Conservation (phyloP, 2,329 filamentous ascomycete genomes). For the Nothophoma quercina region DNA sequence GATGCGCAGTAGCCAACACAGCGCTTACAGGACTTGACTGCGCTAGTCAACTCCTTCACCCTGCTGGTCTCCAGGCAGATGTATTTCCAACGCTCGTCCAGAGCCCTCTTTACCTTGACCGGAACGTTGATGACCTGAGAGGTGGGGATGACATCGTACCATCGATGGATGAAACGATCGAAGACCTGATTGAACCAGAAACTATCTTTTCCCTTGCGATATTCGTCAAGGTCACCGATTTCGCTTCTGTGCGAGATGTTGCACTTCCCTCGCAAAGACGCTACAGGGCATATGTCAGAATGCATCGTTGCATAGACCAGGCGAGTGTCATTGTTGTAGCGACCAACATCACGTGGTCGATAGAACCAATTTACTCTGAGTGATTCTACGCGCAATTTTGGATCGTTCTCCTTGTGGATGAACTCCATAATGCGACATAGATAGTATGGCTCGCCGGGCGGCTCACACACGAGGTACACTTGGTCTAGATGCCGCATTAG, state of each 20-base stretch:
- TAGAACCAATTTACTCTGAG: conserved; percentile 99
- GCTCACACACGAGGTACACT: conserved; percentile 96
- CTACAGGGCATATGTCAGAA: conserved; percentile 92
- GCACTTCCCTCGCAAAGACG: conserved; percentile 92
- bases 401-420: conserved; percentile 76
- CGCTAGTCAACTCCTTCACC: conserved; percentile 93
- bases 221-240: conserved; percentile 81
- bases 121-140: conserved; percentile 95
- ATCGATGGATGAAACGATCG: conserved; percentile 96
- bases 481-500: conserved; percentile 67
- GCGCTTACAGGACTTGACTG: conserved; percentile 94
- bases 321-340: conserved; percentile 88
- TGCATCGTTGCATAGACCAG: conserved; percentile 98
- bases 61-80: conserved; percentile 93
- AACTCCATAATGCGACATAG: conserved; percentile 99
- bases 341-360: conserved; percentile 91
- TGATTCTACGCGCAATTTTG: conserved; percentile 77
- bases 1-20: conserved; percentile 90
- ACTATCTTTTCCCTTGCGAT: conserved; percentile 81
- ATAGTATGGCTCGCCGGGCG: conserved; percentile 97
- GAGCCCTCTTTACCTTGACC: conserved; percentile 89
- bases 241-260: conserved; percentile 88
- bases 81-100: conserved; percentile 96
- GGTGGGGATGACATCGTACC: conserved; percentile 96
- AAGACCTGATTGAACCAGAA: conserved; percentile 99